phyloP scores from a whole-genome alignment of 129 eudicot genomes.

The Tanacetum coccineum region DNA sequence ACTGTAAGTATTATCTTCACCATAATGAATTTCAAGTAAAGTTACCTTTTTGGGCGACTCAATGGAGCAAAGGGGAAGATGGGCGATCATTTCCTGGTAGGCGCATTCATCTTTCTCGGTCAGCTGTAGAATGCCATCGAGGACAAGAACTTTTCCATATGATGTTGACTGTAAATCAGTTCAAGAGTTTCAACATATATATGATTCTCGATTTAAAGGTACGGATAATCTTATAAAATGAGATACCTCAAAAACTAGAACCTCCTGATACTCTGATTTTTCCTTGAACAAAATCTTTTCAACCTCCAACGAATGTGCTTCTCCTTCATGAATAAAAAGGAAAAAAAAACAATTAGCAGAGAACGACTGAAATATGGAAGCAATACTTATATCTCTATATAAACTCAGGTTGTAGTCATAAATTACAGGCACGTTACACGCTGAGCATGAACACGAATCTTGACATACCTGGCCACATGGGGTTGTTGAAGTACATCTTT shows the following conservation, averaged over 20 bases:
- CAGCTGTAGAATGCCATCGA: slow-evolving; percentile 95
- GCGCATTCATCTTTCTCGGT: slow-evolving; percentile 96
- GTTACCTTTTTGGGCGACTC: slow-evolving; percentile 75
- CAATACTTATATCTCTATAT: not conserved
- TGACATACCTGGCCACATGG: slow-evolving; percentile 96
- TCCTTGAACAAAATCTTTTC: slow-evolving; percentile 70
- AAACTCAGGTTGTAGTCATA: not conserved
- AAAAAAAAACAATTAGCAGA: not conserved
- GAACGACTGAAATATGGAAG: not conserved
- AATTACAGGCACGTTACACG: no score
- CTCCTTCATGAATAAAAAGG: slow-evolving; percentile 50
- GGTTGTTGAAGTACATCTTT: slow-evolving; percentile 74
- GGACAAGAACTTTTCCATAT: slow-evolving; percentile 90
- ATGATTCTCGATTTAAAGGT: not conserved
- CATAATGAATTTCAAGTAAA: not conserved
- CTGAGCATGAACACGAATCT: no score
- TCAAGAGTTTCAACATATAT: slow-evolving; percentile 1
- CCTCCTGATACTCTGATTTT: slow-evolving; percentile 81
- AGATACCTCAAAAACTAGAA: slow-evolving; percentile 83
- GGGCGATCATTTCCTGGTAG: slow-evolving; percentile 96
- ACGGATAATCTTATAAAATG: slow-evolving; percentile 3
- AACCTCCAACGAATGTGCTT: slow-evolving; percentile 86
- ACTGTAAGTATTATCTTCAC: no score
- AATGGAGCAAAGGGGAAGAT: slow-evolving; percentile 99
- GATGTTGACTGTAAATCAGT: slow-evolving; percentile 57